Evolutionary conservation across 768 basidiomycete genomes (phyloP), one percentile per base, ranked within the genome.

Genomic region (Punctularia strigosozonata): DNA sequence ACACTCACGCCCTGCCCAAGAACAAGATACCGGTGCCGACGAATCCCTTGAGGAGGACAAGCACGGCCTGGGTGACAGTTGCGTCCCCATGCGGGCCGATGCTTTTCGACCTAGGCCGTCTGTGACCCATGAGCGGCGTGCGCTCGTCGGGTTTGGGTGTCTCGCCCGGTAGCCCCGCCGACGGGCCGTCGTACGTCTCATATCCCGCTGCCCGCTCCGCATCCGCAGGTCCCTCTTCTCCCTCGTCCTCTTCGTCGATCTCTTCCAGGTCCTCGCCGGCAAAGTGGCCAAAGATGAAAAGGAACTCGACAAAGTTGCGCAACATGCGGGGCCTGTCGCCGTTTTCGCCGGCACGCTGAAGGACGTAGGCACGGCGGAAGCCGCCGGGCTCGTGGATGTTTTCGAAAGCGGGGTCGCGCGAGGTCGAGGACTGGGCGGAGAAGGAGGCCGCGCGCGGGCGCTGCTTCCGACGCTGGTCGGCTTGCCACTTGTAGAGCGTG

Each of bases 381-480:
- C 91, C 92, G 40, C 92, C 92, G 0, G 92, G 94, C 53, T 94
- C 87, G 44, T 89, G 88, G 38, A 98, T 90, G 49, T 92, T 88
- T 50, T 91, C 82, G 41, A 95, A 85, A 2, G 73, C 82, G 15
- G 92, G 86, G 52, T 87, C 73, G 5, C 65, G 65, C 0, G 58
- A 51, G 8, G 65, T 61, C 26, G 66, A 66, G 2, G 71, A 65
- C 3, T 73, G 78, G 8, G 77, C 67, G n/a, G n/a, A n/a, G 47
- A 73, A 85, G 0, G 85, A 88, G 25, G 73, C 69, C n/a, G 81
- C 65, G 26, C 86, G 80, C 14, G 71, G 64, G 30, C 86, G 74
- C 10, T 58, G 64, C 14, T 64, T 68, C 41, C 78, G 72, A 19
- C 69, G 71, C 40, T 78, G 75, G 48, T 84, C 81, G 13, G 76